phyloP scores from a whole-genome alignment of 495 filamentous ascomycete species.

The Penicillium paradoxum region DNA sequence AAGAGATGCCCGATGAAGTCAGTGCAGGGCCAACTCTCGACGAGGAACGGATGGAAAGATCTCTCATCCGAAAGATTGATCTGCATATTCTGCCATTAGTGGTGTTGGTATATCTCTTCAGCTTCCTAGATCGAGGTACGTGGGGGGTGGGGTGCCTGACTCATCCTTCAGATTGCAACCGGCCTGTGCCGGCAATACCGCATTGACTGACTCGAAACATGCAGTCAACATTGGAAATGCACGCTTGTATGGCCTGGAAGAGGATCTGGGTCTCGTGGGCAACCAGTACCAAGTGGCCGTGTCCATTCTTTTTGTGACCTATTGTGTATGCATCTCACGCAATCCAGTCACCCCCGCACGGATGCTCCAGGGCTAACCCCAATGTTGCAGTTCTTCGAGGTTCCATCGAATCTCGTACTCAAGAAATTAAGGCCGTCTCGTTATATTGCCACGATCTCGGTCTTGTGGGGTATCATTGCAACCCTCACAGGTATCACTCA shows the following conservation, averaged over 20 bases:
- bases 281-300: constrained; percentile 67
- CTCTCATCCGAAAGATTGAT: constrained; percentile 53
- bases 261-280: constrained; percentile 56
- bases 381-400: constrained; percentile 34
- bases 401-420: constrained; percentile 65
- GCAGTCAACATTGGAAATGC: constrained; percentile 77
- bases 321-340: constrained; percentile 38
- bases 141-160: constrained; percentile 10
- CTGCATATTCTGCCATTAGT: constrained; percentile 56
- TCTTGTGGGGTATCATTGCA: constrained; percentile 66
- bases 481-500: constrained; percentile 61
- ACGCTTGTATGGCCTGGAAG: constrained; percentile 61
- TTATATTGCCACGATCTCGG: constrained; percentile 60
- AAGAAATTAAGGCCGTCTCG: constrained; percentile 73
- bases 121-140: constrained; percentile 58
- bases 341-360: neutral
- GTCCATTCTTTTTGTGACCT: constrained; percentile 70
- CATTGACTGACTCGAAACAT: constrained; percentile 13
- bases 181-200: neutral
- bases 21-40: constrained; percentile 23
- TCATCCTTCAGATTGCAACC: constrained; percentile 6
- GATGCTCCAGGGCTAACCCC: neutral
- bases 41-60: constrained; percentile 40
- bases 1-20: constrained; percentile 6
- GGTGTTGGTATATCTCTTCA: constrained; percentile 58